These are phyloP conservation scores for Penicillium egyptiacum DNA, from an alignment of 495 filamentous ascomycete species.

Conservation along the genomic window DNA sequence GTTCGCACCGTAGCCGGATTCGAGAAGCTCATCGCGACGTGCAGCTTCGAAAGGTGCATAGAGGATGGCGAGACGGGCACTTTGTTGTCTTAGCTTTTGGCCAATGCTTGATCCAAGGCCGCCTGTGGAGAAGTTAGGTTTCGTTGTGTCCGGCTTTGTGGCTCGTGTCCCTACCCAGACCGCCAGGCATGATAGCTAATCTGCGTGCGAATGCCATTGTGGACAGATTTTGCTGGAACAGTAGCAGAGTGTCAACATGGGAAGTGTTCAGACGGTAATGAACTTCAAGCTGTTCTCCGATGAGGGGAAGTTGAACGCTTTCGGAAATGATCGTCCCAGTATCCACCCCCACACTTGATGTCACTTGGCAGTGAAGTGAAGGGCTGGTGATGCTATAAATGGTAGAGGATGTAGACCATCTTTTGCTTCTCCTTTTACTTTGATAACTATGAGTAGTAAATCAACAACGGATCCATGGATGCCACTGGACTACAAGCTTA, in stretches of 20 bases:
- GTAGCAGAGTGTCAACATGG: not conserved
- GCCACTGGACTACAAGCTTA: not conserved
- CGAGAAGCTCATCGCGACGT: constrained; percentile 38
- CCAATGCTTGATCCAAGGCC: constrained; percentile 43
- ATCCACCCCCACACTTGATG: not conserved
- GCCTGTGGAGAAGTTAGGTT: constrained; percentile 23
- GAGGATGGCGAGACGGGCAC: constrained; percentile 40
- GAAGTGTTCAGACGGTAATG: not conserved
- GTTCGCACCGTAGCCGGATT: constrained; percentile 28
- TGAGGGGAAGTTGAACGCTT: constrained; percentile 6
- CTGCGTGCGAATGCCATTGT: constrained; percentile 38
- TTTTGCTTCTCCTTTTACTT: too few species aligned
- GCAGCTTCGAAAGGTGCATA: constrained; percentile 44
- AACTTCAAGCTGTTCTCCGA: not conserved
- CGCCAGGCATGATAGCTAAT: constrained; percentile 42
- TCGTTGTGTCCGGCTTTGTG: constrained; percentile 10
- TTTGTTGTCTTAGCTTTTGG: constrained; percentile 37
- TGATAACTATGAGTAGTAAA: too few species aligned
- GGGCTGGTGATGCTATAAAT: too few species aligned
- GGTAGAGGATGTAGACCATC: too few species aligned
- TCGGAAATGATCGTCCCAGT: constrained; percentile 8
- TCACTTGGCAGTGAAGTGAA: not conserved
- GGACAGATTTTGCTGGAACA: not conserved
- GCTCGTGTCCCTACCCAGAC: constrained; percentile 33
- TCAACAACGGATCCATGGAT: too few species aligned